phyloP scores from a whole-genome alignment of 2,329 filamentous ascomycete genomes.

The Parastagonospora nodorum region DNA sequence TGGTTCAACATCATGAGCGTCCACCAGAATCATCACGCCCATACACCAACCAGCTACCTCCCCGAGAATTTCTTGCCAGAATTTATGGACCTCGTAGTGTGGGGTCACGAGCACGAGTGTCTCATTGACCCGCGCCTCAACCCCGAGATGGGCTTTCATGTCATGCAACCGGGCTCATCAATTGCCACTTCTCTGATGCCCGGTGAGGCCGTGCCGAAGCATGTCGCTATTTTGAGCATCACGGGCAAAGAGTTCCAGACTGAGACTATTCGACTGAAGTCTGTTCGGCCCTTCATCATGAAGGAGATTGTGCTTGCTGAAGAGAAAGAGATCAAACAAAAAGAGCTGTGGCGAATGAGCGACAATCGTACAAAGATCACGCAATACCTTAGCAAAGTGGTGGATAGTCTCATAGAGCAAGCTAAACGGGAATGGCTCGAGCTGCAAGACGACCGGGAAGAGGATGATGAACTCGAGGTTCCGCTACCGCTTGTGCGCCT shows the following conservation, averaged over 20 bases:
- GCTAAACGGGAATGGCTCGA: constrained; percentile 81
- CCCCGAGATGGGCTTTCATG: constrained; percentile 85
- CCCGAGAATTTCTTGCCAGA: constrained; percentile 91
- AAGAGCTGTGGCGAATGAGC: constrained; percentile 76
- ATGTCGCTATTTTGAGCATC: constrained; percentile 83
- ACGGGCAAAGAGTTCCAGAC: constrained; percentile 81
- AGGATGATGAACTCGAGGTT: constrained; percentile 62
- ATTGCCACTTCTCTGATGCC: constrained; percentile 90
- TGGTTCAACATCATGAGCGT: constrained; percentile 97
- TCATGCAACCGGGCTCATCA: constrained; percentile 97
- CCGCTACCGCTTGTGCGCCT: constrained; percentile 86
- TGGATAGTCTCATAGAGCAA: constrained; percentile 85
- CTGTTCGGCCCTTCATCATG: constrained; percentile 89
- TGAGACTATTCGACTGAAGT: constrained; percentile 82
- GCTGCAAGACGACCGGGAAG: constrained; percentile 62
- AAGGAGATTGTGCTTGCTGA: constrained; percentile 77
- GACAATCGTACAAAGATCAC: constrained; percentile 85
- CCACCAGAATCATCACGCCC: constrained; percentile 93
- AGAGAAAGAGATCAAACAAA: constrained; percentile 76
- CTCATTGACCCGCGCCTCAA: constrained; percentile 83
- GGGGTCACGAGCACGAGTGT: constrained; percentile 98
- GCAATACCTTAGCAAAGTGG: constrained; percentile 72
- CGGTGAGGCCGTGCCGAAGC: constrained; percentile 88
- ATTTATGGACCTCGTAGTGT: constrained; percentile 89
- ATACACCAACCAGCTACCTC: constrained; percentile 90